phyloP scores from a whole-genome alignment of 225 moss, liverwort and hornwort genomes.

The Bryum argenteum region DNA sequence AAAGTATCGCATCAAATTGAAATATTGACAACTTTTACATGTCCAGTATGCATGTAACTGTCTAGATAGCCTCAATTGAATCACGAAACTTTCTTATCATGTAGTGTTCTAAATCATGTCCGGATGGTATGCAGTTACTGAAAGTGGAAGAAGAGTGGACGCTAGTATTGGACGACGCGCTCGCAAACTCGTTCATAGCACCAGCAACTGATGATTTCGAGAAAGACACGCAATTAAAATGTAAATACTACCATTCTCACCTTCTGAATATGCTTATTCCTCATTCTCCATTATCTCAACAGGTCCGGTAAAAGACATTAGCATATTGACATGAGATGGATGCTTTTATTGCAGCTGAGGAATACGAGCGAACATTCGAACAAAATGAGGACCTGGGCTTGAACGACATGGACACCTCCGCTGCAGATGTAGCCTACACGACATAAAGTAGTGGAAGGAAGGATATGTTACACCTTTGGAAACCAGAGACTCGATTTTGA shows the following conservation, averaged over 20 bases:
- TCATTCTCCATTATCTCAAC: neutral
- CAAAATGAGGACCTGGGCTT: slow-evolving; percentile 83
- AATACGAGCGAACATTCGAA: slow-evolving; percentile 69
- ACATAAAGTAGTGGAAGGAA: neutral
- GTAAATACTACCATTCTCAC: slow-evolving; percentile 25
- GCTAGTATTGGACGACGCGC: slow-evolving; percentile 71
- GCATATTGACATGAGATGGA: too few relatives aligned
- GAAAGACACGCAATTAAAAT: slow-evolving; percentile 64
- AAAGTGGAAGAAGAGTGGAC: slow-evolving; percentile 83
- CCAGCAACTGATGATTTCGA: slow-evolving; percentile 70
- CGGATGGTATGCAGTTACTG: slow-evolving; percentile 53
- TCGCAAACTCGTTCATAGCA: slow-evolving; percentile 88
- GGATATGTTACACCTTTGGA: too few relatives aligned
- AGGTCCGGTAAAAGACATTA: too few relatives aligned
- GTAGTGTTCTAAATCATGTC: neutral
- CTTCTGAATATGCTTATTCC: neutral
- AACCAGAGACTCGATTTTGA: too few relatives aligned
- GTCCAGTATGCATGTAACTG: too few relatives aligned
- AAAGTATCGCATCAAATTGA: too few relatives aligned
- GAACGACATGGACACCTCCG: slow-evolving; percentile 80
- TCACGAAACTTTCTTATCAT: too few relatives aligned
- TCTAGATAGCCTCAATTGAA: too few relatives aligned
- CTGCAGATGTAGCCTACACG: slow-evolving; percentile 64
- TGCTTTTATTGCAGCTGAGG: slow-evolving; percentile 51
- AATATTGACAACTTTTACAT: too few relatives aligned